Evolutionary conservation across 2,329 filamentous ascomycete species (phyloP).

Genomic region (Lasiodiplodia hormozganensis): DNA sequence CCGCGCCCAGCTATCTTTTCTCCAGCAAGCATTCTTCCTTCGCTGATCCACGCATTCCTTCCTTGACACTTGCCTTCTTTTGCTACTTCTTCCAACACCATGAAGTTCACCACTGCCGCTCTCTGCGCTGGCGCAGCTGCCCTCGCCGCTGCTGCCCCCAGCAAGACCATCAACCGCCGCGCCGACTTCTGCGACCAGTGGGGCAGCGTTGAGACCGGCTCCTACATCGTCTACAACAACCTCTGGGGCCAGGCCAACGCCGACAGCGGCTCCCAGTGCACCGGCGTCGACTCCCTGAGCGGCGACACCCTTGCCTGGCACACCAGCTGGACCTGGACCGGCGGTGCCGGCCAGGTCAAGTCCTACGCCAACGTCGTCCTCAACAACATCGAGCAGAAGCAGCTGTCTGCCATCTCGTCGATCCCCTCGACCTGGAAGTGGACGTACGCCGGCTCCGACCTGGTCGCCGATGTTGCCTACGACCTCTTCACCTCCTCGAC

Average conservation of each 20-base stretch:
- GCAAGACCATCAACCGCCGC: conserved; percentile 39
- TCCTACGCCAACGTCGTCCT: conserved; percentile 53
- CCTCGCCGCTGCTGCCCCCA: conserved; percentile 39
- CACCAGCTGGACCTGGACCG: conserved; percentile 53
- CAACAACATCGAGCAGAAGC: conserved; percentile 39
- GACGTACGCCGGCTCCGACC: conserved; percentile 56
- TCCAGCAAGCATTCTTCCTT: conserved; percentile 5
- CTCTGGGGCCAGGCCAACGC: conserved; percentile 53
- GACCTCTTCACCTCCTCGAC: conserved; percentile 65
- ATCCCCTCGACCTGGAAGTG: conserved; percentile 56
- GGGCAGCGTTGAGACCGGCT: conserved; percentile 38
- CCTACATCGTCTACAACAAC: conserved; percentile 49
- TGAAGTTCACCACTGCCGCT: conserved; percentile 40
- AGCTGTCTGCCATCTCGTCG: conserved; percentile 47
- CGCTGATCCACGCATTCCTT: conserved; percentile 1
- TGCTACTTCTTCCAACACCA: conserved; percentile 29
- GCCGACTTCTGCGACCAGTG: conserved; percentile 45
- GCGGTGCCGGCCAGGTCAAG: conserved; percentile 48
- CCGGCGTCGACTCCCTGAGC: conserved; percentile 48
- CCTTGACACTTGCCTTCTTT: conserved; percentile 1
- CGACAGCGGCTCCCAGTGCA: conserved; percentile 55
- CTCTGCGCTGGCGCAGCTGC: conserved; percentile 39
- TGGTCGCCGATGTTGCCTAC: conserved; percentile 67
- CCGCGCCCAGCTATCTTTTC: background rate
- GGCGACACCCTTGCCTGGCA: conserved; percentile 52